phyloP scores from a whole-genome alignment of 2,329 filamentous ascomycete species.

The Drechslera avenae region DNA sequence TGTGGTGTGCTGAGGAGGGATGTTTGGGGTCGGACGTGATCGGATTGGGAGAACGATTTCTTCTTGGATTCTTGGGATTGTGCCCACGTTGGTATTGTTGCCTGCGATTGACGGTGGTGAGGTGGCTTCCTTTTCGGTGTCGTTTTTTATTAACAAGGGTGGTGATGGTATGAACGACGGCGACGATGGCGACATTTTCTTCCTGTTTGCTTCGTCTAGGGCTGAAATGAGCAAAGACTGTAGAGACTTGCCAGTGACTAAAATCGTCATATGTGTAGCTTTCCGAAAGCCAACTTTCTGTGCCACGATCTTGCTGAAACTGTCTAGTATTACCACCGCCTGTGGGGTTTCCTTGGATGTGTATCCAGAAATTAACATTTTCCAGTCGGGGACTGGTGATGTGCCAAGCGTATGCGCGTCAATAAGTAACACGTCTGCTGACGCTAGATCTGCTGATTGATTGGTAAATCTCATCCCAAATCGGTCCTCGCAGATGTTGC shows the following conservation, averaged over 20 bases:
- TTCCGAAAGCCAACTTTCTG: not conserved
- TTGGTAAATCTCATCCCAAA: slow-evolving; percentile 8
- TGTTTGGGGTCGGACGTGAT: not conserved
- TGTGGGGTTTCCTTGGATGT: not conserved
- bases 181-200: not conserved
- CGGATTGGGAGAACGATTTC: not conserved
- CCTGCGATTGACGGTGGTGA: not conserved
- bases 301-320: not conserved
- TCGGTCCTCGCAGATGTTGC: slow-evolving; percentile 9
- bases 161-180: not conserved
- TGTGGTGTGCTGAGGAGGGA: not conserved
- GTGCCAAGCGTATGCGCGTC: slow-evolving; percentile 7
- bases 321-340: slow-evolving; percentile 4
- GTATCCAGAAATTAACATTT: not conserved
- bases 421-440: slow-evolving; percentile 7
- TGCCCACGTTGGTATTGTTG: not conserved
- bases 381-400: not conserved
- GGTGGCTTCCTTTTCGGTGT: not conserved
- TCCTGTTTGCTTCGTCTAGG: not conserved
- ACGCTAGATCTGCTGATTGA: not conserved
- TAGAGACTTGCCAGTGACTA: slow-evolving; percentile 5
- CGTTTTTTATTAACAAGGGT: not conserved
- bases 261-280: slow-evolving; percentile 1
- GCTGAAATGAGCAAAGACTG: slow-evolving; percentile 2
- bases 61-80: not conserved